phyloP scores from a whole-genome alignment of 306 rosid genomes.

The Macrotyloma uniflorum region DNA sequence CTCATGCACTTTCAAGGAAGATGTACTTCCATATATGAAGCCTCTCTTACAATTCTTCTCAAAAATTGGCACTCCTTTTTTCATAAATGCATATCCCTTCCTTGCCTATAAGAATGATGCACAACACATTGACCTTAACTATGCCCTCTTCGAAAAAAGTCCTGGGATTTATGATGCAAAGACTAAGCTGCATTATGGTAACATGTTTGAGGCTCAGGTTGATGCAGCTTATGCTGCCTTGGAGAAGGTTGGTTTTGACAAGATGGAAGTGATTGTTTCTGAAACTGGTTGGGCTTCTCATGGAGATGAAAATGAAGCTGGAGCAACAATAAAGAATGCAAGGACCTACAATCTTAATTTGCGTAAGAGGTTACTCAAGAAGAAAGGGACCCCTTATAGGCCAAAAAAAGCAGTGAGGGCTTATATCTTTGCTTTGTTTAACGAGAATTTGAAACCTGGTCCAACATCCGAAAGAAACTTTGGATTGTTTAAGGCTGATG shows the following conservation, averaged over 20 bases:
- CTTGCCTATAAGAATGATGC: slow-evolving; percentile 88
- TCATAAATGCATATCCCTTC: slow-evolving; percentile 92
- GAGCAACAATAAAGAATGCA: slow-evolving; percentile 64
- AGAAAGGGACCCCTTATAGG: slow-evolving; percentile 86
- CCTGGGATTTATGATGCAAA: slow-evolving; percentile 72
- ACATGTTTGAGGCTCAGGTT: slow-evolving; percentile 86
- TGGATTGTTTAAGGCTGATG: slow-evolving; percentile 88
- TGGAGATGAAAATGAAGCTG: slow-evolving; percentile 77
- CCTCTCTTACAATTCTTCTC: slow-evolving; percentile 82
- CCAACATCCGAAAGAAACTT: slow-evolving; percentile 94
- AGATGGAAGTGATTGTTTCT: slow-evolving; percentile 79
- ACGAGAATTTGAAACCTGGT: slow-evolving; percentile 86
- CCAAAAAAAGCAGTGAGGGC: slow-evolving; percentile 69
- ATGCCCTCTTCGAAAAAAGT: slow-evolving; percentile 68
- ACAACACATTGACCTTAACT: slow-evolving; percentile 73
- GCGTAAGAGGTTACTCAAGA: slow-evolving; percentile 61
- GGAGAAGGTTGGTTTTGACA: slow-evolving; percentile 72
- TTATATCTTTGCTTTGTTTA: slow-evolving; percentile 84
- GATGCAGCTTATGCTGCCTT: slow-evolving; percentile 88
- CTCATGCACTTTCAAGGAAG: slow-evolving; percentile 72
- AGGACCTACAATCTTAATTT: slow-evolving; percentile 65
- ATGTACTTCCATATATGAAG: slow-evolving; percentile 62
- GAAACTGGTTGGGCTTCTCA: slow-evolving; percentile 96
- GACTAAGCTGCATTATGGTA: slow-evolving; percentile 75
- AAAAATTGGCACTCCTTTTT: slow-evolving; percentile 74